Base-by-base conservation (phyloP, 139 green algal genomes). In the Closterium sp. region DNA sequence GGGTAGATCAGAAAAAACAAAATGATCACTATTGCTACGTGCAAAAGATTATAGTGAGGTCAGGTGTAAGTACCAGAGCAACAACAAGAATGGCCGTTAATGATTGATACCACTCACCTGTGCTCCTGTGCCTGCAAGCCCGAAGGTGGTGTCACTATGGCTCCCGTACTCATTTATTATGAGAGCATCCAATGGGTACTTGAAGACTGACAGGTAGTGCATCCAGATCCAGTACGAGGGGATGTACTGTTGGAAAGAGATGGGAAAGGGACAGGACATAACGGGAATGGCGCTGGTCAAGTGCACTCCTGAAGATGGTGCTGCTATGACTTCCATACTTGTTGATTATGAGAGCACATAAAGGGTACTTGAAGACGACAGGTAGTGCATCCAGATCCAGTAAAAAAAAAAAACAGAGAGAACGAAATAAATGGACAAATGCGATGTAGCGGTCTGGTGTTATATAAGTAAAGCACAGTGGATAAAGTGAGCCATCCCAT, bases 301-400 rank as follows among this genome's bases (percentile, higher is more conserved):
- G 34, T 86, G 73, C 73, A 29, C 24, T 6, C 24, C 10, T n/a
- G 73, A 86, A 86, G 73, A 4, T 86, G 22, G 73, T 87, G 22
- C 10, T 31, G 27, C 9, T 22, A 32, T 87, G 17, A 9, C 19
- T 87, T 27, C 84, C 10, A 17, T 93, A 95, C 88, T 95, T 88
- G 84, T 95, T 95, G 30, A 92, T 42, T 2, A 95, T 22, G 9
- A 95, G 29, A 32, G 70, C 31, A 19, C 95, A 89, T 4, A 95
- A 90, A 17, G 93, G 70, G 30, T 95, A 95, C 89, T 95, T 95
- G 89, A 95, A 95, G 11, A 95, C 21, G 93, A 95, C 24, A 95
- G n/a, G 88, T 95, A 95, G 93, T 95, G 70, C 31, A 94, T 31
- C 93, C 93, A 95, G n/a, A 95, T 94, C 93, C 93, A 95, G 89